Conservation (phyloP, 345 rosid genomes). For the Melaleuca alternifolia region DNA sequence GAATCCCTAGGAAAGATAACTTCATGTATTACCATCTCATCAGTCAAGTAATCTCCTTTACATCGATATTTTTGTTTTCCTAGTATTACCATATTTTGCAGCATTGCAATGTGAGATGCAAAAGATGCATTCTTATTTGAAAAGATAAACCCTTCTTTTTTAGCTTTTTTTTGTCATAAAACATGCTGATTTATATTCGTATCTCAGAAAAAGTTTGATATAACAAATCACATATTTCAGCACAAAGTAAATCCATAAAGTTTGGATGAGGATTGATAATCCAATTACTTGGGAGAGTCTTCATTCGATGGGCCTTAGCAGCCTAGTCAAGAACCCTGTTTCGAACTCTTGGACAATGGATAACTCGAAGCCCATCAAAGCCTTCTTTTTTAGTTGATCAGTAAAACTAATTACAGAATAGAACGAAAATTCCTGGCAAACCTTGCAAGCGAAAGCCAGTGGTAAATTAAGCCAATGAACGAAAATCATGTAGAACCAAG, state of each 20-base stretch:
- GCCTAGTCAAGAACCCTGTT: too few relatives aligned
- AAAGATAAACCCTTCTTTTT: background rate
- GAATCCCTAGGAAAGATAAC: background rate
- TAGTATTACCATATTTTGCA: background rate
- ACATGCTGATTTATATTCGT: too few relatives aligned
- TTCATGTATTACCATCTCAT: background rate
- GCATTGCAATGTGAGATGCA: background rate
- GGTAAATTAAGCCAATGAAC: background rate
- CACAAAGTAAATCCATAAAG: too few relatives aligned
- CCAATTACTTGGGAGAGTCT: too few relatives aligned
- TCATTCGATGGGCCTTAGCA: too few relatives aligned
- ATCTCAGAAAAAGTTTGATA: too few relatives aligned
- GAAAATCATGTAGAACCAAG: background rate
- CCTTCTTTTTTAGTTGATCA: background rate
- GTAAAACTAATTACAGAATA: background rate
- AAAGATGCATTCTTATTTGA: background rate
- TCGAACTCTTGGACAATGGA: too few relatives aligned
- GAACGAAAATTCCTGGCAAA: background rate
- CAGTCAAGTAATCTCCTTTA: background rate
- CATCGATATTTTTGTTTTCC: background rate
- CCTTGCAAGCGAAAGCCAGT: background rate
- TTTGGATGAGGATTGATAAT: too few relatives aligned
- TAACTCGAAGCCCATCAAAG: too few relatives aligned
- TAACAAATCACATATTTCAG: too few relatives aligned
- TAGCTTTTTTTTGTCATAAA: too few relatives aligned